Evolutionary conservation across 169 alveolate genomes (phyloP).

Genomic region (Eimeria mitis): DNA sequence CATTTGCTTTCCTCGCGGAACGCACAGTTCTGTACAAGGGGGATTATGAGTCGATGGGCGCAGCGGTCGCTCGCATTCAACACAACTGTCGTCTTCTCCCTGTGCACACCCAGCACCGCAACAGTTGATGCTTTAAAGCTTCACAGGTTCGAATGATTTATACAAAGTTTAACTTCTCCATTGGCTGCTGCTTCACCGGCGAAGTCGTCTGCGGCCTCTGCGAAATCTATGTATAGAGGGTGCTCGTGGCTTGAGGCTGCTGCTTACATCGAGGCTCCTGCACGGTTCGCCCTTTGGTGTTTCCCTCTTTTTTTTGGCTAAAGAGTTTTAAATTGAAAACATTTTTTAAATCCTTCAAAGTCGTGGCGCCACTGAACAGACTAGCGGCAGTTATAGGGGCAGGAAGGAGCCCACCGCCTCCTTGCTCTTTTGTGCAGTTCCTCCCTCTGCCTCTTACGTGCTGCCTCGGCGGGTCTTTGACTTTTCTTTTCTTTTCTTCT

Average conservation of each 20-base stretch:
- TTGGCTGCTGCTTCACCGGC: not conserved
- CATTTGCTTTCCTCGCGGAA: not conserved
- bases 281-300: not conserved
- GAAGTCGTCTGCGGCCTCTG: not conserved
- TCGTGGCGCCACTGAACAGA: not conserved
- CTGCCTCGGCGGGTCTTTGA: not conserved
- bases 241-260: not conserved
- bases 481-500: not conserved
- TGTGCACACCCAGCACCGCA: not conserved
- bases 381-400: slow-evolving; percentile 4
- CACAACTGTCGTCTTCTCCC: too few species aligned
- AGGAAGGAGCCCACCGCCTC: not conserved
- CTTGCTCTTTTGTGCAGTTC: not conserved
- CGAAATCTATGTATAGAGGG: not conserved
- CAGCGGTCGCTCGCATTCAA: not conserved
- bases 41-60: not conserved
- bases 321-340: not conserved
- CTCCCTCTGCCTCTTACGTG: not conserved
- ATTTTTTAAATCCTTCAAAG: not conserved
- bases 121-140: not conserved
- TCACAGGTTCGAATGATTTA: not conserved
- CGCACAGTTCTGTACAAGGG: not conserved
- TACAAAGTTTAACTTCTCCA: not conserved
- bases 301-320: not conserved
- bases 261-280: not conserved